Base-by-base conservation (phyloP, 148 eudicot genomes). In the Euryodendron excelsum region DNA sequence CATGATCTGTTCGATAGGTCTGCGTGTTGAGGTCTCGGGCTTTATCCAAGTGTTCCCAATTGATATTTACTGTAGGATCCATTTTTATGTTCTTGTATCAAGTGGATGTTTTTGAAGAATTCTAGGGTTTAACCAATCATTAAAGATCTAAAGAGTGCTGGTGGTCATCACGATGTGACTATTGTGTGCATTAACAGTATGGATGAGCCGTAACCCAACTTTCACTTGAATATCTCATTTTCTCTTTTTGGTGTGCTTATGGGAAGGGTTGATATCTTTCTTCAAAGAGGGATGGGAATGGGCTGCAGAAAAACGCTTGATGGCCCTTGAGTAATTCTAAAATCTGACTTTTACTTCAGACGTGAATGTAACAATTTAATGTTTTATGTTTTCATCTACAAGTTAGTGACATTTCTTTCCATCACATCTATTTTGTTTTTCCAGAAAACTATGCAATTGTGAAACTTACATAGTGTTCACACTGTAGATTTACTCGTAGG, bases 401-500 rank as follows among this genome's bases (percentile, higher is more conserved):
- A 77, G 58, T 69, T 44, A 48, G 78, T 59, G 78, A 37, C 73
- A 11, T 47, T 76, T 50, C 50, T 63, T 33, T 69, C 74, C 7
- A 14, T 37, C 14, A 55, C 41, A 8, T 52, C 14, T 14, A 52
- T 1, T 59, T 17, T 70, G 53, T 27, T 56, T 27, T 23, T 25
- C 53, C 34, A 2, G 21, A 71, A 30, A 75, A 23, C 20, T 37
- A 73, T 9, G 44, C 14, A 53, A 39, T 71, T 20, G 30, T 47
- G 58, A 47, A 58, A 59, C 28, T 47, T 34, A 7, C 60, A 53
- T 23, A 48, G 10, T 31, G 61, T 72, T 74, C 27, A 14, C 45
- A 12, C 28, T 85, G 82, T 89, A 96, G 98, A 93, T 86, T 84
- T 95, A 65, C 87, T 93, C 47, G 99, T 91, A 30, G 97, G 98